Percentiles rank a stretch among this genome's conserved stretches.
These are phyloP conservation scores for Acidomyces sp. DNA, from an alignment of 495 filamentous ascomycete genomes.

Conservation along the genomic window DNA sequence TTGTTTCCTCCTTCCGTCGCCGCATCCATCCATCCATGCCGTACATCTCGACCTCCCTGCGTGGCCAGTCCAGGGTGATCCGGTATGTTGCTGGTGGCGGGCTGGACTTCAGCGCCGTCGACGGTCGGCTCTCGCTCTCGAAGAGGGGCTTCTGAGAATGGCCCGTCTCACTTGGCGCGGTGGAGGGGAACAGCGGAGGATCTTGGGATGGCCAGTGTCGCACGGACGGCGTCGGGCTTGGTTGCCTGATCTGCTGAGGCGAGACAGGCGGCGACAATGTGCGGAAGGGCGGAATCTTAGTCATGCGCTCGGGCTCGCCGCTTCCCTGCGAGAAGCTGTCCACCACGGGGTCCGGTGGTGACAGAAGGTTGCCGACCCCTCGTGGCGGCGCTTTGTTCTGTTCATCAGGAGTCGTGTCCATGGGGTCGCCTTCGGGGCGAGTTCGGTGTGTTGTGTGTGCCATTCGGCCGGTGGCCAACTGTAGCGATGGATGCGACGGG, in stretches of 20 bases:
- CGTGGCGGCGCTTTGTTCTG: not conserved
- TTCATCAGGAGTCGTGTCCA: too few species aligned
- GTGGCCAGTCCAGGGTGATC: too few species aligned
- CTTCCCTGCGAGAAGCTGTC: conserved; percentile 9
- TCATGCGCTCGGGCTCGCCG: not conserved
- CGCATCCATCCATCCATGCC: too few species aligned
- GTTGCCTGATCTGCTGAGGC: conserved; percentile 3
- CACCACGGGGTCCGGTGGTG: conserved; percentile 9
- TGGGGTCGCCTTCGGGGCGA: not conserved
- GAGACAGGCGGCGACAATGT: conserved; percentile 11
- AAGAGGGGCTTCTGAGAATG: conserved; percentile 1
- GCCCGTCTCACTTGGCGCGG: not conserved
- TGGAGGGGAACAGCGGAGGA: conserved; percentile 7
- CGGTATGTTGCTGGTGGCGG: too few species aligned
- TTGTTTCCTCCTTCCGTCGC: too few species aligned
- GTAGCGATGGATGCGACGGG: too few species aligned
- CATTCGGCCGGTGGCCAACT: not conserved
- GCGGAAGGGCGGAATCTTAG: conserved; percentile 5
- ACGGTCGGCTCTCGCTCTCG: conserved; percentile 1
- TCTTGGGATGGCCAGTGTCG: conserved; percentile 1
- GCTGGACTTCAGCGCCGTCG: not conserved
- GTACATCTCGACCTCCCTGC: too few species aligned
- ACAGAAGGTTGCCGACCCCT: conserved; percentile 8
- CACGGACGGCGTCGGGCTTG: not conserved
- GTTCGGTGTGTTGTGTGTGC: not conserved